Conservation (phyloP, 2,329 filamentous ascomycete species). For the Amesomyces nigricolor region DNA sequence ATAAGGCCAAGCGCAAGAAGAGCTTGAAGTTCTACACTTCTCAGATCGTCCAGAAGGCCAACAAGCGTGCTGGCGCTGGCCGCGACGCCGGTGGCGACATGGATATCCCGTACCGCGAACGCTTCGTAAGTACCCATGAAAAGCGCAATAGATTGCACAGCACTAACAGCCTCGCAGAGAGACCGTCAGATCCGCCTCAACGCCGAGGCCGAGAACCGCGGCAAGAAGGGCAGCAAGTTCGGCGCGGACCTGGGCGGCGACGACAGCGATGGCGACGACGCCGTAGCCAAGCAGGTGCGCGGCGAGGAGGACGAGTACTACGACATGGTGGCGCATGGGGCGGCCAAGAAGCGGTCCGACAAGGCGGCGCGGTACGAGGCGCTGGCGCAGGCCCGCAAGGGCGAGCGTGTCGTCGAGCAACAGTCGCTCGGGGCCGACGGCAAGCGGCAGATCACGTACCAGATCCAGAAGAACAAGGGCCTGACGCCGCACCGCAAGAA, state of each 20-base stretch:
- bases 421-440: constrained; percentile 73
- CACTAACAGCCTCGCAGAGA: constrained; percentile 33
- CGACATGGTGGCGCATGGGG: constrained; percentile 70
- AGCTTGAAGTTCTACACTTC: constrained; percentile 96
- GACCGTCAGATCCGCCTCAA: constrained; percentile 84
- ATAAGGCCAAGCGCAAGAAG: constrained; percentile 87
- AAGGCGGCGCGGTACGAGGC: constrained; percentile 55
- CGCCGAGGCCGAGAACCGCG: constrained; percentile 79
- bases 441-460: constrained; percentile 87
- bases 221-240: constrained; percentile 56
- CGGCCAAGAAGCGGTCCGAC: constrained; percentile 68
- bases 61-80: constrained; percentile 69
- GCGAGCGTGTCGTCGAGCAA: constrained; percentile 57
- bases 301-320: constrained; percentile 71
- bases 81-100: constrained; percentile 71
- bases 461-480: constrained; percentile 97
- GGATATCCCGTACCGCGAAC: constrained; percentile 83
- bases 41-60: constrained; percentile 91
- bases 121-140: constrained; percentile 42
- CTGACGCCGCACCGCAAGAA: constrained; percentile 85
- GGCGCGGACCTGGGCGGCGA: constrained; percentile 63
- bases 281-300: constrained; percentile 45
- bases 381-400: constrained; percentile 56
- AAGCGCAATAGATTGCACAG: not conserved
- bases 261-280: constrained; percentile 62